phyloP scores from a whole-genome alignment of 805 yeast species.

The Candida schatavii region DNA sequence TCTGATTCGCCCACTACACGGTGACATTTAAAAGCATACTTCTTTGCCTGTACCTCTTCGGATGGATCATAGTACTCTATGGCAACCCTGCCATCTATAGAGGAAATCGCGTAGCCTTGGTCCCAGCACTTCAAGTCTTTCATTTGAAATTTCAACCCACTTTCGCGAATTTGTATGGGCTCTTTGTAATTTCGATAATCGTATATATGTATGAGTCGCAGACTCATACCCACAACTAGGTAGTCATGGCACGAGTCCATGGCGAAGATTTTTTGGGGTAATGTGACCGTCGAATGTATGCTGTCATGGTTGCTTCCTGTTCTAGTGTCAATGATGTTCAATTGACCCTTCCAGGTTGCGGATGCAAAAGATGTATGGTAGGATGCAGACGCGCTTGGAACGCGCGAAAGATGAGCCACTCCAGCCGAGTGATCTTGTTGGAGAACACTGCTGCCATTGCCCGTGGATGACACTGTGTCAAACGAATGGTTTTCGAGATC shows the following conservation, averaged over 20 bases:
- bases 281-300: constrained; percentile 3
- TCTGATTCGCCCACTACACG: constrained; percentile 37
- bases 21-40: constrained; percentile 84
- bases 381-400: constrained; percentile 11
- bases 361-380: constrained; percentile 37
- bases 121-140: constrained; percentile 50
- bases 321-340: constrained; percentile 47
- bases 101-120: constrained; percentile 62
- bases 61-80: constrained; percentile 62
- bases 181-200: constrained; percentile 46
- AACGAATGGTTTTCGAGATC: constrained; percentile 5
- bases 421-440: constrained; percentile 14
- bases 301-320: constrained; percentile 11
- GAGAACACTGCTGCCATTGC: not conserved
- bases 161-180: constrained; percentile 53
- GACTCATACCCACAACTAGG: constrained; percentile 53
- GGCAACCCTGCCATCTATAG: constrained; percentile 81
- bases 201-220: constrained; percentile 53
- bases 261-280: constrained; percentile 53
- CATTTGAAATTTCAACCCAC: constrained; percentile 67
- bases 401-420: constrained; percentile 34
- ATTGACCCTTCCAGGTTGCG: constrained; percentile 61
- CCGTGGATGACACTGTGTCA: not conserved
- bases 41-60: constrained; percentile 38
- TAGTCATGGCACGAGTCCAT: constrained; percentile 50